These are phyloP conservation scores for Peniophora sp. DNA, from an alignment of 1,284 basidiomycete genomes.

Conservation along the genomic window DNA sequence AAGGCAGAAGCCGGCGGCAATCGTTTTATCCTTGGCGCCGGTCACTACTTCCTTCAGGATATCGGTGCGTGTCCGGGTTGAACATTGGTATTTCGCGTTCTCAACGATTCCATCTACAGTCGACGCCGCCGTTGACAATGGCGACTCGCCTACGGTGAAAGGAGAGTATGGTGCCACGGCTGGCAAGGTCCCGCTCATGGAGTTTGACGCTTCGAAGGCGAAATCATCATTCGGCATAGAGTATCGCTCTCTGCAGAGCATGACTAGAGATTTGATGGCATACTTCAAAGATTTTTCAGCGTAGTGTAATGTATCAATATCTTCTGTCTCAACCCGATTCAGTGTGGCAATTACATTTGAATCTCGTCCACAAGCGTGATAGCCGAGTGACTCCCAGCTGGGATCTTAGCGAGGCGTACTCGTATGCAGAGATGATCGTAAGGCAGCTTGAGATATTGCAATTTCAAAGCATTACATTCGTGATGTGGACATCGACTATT, in stretches of 20 bases:
- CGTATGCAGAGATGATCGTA: no score
- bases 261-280: constrained; percentile 30
- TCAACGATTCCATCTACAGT: no score
- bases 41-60: constrained; percentile 25
- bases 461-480: no score
- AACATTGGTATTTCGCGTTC: no score
- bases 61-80: constrained; percentile 13
- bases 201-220: constrained; percentile 30
- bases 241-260: constrained; percentile 35
- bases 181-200: constrained; percentile 20
- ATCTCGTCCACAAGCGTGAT: no score
- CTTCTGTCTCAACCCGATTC: no score
- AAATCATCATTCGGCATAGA: constrained; percentile 35
- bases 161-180: constrained; percentile 16
- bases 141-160: neutral
- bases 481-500: no score
- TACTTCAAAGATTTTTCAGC: constrained; percentile 24
- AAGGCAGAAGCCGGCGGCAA: constrained; percentile 33
- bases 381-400: no score
- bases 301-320: constrained; percentile 7
- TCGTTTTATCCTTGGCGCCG: constrained; percentile 28
- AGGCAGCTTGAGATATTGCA: no score
- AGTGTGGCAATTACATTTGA: no score
- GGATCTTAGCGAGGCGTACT: no score
- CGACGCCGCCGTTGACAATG: no score